These are phyloP conservation scores for Scenedesmus sp. DNA, from an alignment of 163 green algal genomes.

Conservation along the genomic window DNA sequence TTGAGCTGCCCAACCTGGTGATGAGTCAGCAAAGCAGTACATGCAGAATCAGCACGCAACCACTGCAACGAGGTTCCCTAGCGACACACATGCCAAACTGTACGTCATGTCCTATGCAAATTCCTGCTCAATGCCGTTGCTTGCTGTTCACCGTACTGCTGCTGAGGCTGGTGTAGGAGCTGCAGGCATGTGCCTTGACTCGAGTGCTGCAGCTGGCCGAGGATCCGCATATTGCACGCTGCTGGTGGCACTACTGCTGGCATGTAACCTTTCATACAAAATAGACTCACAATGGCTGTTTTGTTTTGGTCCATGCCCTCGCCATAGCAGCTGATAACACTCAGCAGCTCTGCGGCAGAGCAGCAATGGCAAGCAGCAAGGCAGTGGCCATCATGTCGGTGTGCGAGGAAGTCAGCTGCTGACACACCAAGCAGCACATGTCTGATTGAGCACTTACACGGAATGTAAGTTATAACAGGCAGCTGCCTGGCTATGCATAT, in stretches of 20 bases:
- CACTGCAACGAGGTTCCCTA: not conserved
- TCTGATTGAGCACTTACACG: not conserved
- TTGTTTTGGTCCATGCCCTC: conserved; percentile 34
- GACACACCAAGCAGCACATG: not conserved
- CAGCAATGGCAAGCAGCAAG: not conserved
- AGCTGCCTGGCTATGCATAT: not conserved
- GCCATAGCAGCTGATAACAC: conserved; percentile 47
- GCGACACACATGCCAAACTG: not conserved
- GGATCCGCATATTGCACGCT: no score
- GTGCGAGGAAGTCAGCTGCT: not conserved
- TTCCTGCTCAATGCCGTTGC: not conserved
- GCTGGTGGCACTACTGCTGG: not conserved
- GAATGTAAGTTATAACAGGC: not conserved
- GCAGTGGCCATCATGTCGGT: no score
- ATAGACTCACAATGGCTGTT: not conserved
- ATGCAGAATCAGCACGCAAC: not conserved
- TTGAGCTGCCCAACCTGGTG: conserved; percentile 31
- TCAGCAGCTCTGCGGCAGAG: conserved; percentile 20
- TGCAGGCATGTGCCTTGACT: conserved; percentile 3
- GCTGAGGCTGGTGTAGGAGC: not conserved
- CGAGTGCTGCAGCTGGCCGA: not conserved
- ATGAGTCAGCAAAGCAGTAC: not conserved
- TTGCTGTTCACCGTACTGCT: not conserved
- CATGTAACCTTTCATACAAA: not conserved
- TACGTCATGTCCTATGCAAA: no score